These are phyloP conservation scores for Calycina herbarum DNA, from an alignment of 2,329 filamentous ascomycete species.

Conservation along the genomic window DNA sequence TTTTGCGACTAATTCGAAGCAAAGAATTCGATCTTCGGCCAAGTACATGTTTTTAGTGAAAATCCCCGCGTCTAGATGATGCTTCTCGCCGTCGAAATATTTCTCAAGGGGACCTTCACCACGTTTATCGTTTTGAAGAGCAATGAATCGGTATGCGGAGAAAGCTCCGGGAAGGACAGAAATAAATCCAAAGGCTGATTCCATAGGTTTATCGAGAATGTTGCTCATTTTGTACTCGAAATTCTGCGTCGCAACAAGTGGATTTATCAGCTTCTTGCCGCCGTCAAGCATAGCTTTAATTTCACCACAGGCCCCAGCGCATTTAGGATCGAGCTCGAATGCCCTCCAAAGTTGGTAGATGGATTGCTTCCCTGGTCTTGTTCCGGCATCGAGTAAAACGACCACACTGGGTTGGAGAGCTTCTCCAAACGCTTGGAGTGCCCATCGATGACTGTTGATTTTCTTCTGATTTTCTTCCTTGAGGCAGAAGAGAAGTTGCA, in stretches of 20 bases:
- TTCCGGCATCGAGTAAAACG: slow-evolving; percentile 31
- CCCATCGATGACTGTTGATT: slow-evolving; percentile 32
- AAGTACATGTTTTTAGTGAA: slow-evolving; percentile 71
- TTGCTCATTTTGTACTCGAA: slow-evolving; percentile 35
- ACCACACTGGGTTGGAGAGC: slow-evolving; percentile 27
- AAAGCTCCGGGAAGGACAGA: slow-evolving; percentile 58
- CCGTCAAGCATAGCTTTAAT: slow-evolving; percentile 29
- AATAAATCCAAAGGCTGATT: slow-evolving; percentile 32
- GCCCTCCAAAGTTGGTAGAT: slow-evolving; percentile 30
- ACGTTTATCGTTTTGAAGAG: slow-evolving; percentile 67
- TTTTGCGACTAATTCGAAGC: slow-evolving; percentile 70
- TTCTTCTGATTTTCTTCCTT: slow-evolving; percentile 33
- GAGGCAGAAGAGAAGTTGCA: slow-evolving; percentile 31
- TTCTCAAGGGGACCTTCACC: slow-evolving; percentile 70
- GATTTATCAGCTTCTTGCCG: slow-evolving; percentile 28
- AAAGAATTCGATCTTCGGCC: slow-evolving; percentile 60
- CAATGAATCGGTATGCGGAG: slow-evolving; percentile 69
- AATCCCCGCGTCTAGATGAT: slow-evolving; percentile 56
- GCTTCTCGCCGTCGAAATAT: slow-evolving; percentile 72
- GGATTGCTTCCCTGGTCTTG: slow-evolving; percentile 23
- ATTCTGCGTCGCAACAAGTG: slow-evolving; percentile 30
- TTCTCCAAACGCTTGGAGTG: slow-evolving; percentile 29
- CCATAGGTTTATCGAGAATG: slow-evolving; percentile 33
- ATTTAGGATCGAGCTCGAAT: slow-evolving; percentile 26
- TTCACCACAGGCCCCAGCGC: slow-evolving; percentile 31